phyloP scores from a whole-genome alignment of 2,329 filamentous ascomycete genomes.

The Aspergillus fijiensis region DNA sequence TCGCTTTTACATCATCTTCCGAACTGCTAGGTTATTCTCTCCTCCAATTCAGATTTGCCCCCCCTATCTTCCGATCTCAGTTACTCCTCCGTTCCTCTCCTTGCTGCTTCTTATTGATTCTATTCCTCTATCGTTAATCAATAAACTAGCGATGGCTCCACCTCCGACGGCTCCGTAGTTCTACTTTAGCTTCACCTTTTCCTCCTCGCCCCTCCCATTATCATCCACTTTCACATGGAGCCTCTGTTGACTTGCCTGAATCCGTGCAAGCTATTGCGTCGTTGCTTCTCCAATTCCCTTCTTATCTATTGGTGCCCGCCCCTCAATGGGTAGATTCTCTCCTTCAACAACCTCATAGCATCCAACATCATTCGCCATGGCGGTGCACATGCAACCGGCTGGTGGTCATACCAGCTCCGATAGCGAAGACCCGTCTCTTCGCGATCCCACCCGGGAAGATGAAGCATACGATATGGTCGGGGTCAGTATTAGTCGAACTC shows the following conservation, averaged over 20 bases:
- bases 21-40: neutral
- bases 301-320: neutral
- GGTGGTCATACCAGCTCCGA: constrained; percentile 30
- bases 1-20: neutral
- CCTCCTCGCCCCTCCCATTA: neutral
- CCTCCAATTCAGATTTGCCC: neutral
- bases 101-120: neutral
- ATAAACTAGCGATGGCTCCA: neutral
- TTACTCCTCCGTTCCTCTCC: neutral
- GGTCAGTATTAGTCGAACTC: constrained; percentile 58
- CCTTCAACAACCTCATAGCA: constrained; percentile 1
- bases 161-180: neutral
- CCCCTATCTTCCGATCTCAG: neutral
- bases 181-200: neutral
- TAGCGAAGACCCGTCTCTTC: constrained; percentile 28
- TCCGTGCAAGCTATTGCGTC: neutral
- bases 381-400: neutral
- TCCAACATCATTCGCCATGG: constrained; percentile 9
- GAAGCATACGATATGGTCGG: constrained; percentile 50
- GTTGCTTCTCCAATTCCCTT: neutral
- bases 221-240: neutral
- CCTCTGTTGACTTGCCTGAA: neutral
- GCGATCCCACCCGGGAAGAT: constrained; percentile 32
- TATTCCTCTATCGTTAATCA: neutral
- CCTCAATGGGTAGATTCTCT: constrained; percentile 2